These are phyloP conservation scores for Soucietia sequanensis DNA, from an alignment of 805 yeast genomes.

Conservation along the genomic window DNA sequence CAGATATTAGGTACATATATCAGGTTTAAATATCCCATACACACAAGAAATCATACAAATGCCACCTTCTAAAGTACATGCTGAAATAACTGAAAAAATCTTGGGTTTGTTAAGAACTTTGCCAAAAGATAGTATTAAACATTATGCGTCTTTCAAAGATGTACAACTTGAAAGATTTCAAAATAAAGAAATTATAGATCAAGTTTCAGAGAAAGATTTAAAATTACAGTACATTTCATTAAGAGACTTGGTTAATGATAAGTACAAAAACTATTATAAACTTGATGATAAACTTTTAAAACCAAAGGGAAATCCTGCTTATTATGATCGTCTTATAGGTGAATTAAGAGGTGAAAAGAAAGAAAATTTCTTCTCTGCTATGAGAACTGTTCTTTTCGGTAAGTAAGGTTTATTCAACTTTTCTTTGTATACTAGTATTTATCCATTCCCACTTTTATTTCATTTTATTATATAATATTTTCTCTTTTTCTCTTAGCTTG, in stretches of 20 bases:
- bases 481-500: neutral
- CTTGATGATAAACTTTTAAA: conserved; percentile 62
- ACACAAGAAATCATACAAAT: no score
- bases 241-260: conserved; percentile 55
- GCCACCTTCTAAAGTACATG: conserved; percentile 4
- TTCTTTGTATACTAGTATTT: neutral
- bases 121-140: conserved; percentile 69
- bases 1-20: no score
- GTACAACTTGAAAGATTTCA: conserved; percentile 50
- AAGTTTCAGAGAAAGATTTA: conserved; percentile 50
- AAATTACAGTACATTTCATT: conserved; percentile 60
- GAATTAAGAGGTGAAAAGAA: conserved; percentile 72
- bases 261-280: conserved; percentile 61
- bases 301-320: conserved; percentile 86
- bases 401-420: conserved; percentile 32
- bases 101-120: conserved; percentile 57
- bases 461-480: neutral
- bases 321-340: conserved; percentile 66
- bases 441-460: neutral
- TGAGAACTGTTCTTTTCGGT: conserved; percentile 76
- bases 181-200: conserved; percentile 30
- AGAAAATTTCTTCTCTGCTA: conserved; percentile 63
- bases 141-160: conserved; percentile 68
- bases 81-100: conserved; percentile 55
- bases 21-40: no score